These are phyloP conservation scores for Globisporangium carolinianum DNA, from an alignment of 352 stramenopile genomes.

Conservation along the genomic window DNA sequence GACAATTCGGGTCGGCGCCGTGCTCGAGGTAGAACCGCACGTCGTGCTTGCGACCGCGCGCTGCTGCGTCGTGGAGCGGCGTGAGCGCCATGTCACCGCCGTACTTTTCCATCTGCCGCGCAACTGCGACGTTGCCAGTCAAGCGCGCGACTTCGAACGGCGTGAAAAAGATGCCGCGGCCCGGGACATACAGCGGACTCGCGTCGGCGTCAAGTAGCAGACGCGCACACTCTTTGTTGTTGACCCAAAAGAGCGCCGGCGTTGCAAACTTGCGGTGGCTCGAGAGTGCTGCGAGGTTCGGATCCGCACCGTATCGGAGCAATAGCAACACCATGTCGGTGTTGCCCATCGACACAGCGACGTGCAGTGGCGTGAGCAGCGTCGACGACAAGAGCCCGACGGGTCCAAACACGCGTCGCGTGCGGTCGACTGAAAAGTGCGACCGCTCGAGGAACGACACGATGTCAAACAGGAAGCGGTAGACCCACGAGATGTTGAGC, in stretches of 20 bases:
- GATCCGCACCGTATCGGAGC: slow-evolving; percentile 52
- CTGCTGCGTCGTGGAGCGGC: slow-evolving; percentile 62
- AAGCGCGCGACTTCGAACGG: slow-evolving; percentile 67
- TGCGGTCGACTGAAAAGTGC: slow-evolving; percentile 29
- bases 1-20: slow-evolving; percentile 47
- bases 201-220: slow-evolving; percentile 63
- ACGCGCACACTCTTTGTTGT: slow-evolving; percentile 60
- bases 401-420: slow-evolving; percentile 46
- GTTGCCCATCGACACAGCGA: slow-evolving; percentile 63
- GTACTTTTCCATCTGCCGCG: slow-evolving; percentile 70
- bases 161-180: slow-evolving; percentile 51
- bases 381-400: slow-evolving; percentile 51
- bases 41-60: slow-evolving; percentile 42
- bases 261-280: slow-evolving; percentile 54
- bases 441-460: slow-evolving; percentile 47
- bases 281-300: slow-evolving; percentile 39
- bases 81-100: slow-evolving; percentile 72
- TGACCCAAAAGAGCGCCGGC: slow-evolving; percentile 62
- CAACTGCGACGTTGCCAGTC: slow-evolving; percentile 53
- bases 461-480: slow-evolving; percentile 52
- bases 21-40: slow-evolving; percentile 67
- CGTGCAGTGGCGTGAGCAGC: slow-evolving; percentile 65
- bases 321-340: slow-evolving; percentile 59
- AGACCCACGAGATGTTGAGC: slow-evolving; percentile 63
- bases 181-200: slow-evolving; percentile 54